phyloP scores from a whole-genome alignment of 2,329 filamentous ascomycete genomes.

The Penicillium vulpinum region DNA sequence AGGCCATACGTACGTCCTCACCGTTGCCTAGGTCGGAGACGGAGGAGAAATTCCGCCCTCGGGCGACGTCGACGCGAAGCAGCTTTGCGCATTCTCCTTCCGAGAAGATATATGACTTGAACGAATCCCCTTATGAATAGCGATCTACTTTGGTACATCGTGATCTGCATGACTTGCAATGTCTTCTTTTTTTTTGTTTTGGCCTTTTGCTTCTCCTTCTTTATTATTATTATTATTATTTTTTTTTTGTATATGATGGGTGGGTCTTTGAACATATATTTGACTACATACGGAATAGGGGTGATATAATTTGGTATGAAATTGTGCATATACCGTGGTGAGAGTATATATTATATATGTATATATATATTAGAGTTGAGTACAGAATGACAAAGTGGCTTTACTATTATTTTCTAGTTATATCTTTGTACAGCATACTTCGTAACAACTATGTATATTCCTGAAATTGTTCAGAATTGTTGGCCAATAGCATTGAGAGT shows the following conservation, averaged over 20 bases:
- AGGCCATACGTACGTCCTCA: conserved; percentile 7
- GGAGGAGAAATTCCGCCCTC: not conserved
- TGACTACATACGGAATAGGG: not conserved
- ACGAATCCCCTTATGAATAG: conserved; percentile 32
- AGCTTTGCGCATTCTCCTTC: conserved; percentile 25
- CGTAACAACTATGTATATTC: no score
- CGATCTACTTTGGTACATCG: conserved; percentile 13
- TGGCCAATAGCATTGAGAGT: not conserved
- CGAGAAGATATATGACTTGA: conserved; percentile 30
- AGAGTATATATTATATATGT: no score
- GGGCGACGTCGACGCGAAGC: conserved; percentile 7
- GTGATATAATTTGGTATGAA: not conserved
- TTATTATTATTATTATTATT: no score
- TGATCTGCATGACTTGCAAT: conserved; percentile 3
- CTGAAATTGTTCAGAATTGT: no score
- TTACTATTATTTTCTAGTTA: not conserved
- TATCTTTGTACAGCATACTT: not conserved
- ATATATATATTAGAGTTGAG: not conserved
- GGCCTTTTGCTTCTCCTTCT: not conserved
- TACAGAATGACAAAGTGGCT: no score
- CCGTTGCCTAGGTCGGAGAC: conserved; percentile 6
- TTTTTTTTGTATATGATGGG: conserved; percentile 6
- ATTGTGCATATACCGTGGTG: not conserved
- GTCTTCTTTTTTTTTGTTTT: not conserved
- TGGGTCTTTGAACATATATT: not conserved